A percentile compares a stretch with the other conserved stretches of the same genome.
Conservation (phyloP, 2,329 filamentous ascomycete genomes). For the Cytospora leucostoma region DNA sequence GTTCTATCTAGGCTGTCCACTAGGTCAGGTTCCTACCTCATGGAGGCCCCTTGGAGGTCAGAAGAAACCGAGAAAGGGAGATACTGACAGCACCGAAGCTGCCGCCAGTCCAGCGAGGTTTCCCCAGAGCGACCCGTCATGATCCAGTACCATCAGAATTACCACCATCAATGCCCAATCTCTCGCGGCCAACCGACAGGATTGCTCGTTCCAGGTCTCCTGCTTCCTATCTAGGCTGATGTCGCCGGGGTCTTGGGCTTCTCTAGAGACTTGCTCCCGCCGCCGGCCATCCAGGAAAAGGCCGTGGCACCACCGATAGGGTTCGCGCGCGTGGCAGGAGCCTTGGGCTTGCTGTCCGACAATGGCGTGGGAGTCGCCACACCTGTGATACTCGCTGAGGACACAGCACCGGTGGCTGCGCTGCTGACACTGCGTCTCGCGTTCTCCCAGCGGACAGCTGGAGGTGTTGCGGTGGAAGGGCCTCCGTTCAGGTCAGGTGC, state of each 20-base stretch:
- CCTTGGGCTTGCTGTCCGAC: constrained; percentile 38
- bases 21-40: background rate
- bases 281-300: constrained; percentile 84
- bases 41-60: background rate
- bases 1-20: constrained; percentile 1
- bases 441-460: constrained; percentile 51
- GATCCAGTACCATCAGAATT: background rate
- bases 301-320: constrained; percentile 90
- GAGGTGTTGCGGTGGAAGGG: constrained; percentile 28
- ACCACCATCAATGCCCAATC: background rate
- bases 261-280: constrained; percentile 28
- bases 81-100: background rate
- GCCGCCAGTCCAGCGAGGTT: background rate
- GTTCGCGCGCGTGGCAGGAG: constrained; percentile 54
- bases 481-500: constrained; percentile 30
- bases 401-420: constrained; percentile 28
- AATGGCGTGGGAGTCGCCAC: constrained; percentile 32
- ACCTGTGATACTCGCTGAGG: constrained; percentile 33
- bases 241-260: constrained; percentile 46
- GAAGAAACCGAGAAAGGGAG: background rate
- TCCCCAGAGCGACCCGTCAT: background rate
- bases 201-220: background rate
- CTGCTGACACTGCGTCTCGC: constrained; percentile 50
- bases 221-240: constrained; percentile 9
- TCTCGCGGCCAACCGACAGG: background rate